Evolutionary conservation across 2,329 filamentous ascomycete genomes (phyloP).

Genomic region (Monosporascus sp.): DNA sequence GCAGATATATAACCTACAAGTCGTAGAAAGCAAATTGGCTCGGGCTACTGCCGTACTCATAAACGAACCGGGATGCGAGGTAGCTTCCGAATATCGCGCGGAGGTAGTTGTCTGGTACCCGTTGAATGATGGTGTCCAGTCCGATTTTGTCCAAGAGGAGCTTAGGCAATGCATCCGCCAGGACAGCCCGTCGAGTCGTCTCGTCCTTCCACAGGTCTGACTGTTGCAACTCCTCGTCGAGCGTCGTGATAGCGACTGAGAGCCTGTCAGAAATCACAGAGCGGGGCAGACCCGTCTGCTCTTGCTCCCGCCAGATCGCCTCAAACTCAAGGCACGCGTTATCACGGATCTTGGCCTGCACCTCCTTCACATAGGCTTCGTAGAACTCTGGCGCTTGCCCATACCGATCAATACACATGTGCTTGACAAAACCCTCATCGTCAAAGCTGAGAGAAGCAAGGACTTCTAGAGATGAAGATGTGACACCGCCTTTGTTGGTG

Average conservation of each 20-base stretch:
- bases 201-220: slow-evolving; percentile 88
- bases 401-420: slow-evolving; percentile 80
- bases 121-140: slow-evolving; percentile 76
- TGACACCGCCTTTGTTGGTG: slow-evolving; percentile 97
- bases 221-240: slow-evolving; percentile 93
- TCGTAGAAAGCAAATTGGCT: slow-evolving; percentile 98
- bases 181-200: slow-evolving; percentile 68
- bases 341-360: slow-evolving; percentile 84
- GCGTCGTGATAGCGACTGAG: slow-evolving; percentile 86
- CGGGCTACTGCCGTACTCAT: slow-evolving; percentile 86
- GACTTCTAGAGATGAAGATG: slow-evolving; percentile 93
- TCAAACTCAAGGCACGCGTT: slow-evolving; percentile 95
- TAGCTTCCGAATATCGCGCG: slow-evolving; percentile 95
- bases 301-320: slow-evolving; percentile 93
- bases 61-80: slow-evolving; percentile 91
- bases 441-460: slow-evolving; percentile 93
- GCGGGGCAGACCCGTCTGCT: slow-evolving; percentile 70
- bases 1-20: slow-evolving; percentile 61
- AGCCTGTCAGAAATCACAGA: slow-evolving; percentile 90
- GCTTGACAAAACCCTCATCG: slow-evolving; percentile 76
- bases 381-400: slow-evolving; percentile 87
- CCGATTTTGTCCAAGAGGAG: slow-evolving; percentile 86
- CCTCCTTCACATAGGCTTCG: slow-evolving; percentile 83
- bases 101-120: slow-evolving; percentile 89
- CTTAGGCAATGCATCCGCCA: slow-evolving; percentile 79